phyloP scores from a whole-genome alignment of 2,329 filamentous ascomycete species.

The Hymenotorrendiella dingleyae region DNA sequence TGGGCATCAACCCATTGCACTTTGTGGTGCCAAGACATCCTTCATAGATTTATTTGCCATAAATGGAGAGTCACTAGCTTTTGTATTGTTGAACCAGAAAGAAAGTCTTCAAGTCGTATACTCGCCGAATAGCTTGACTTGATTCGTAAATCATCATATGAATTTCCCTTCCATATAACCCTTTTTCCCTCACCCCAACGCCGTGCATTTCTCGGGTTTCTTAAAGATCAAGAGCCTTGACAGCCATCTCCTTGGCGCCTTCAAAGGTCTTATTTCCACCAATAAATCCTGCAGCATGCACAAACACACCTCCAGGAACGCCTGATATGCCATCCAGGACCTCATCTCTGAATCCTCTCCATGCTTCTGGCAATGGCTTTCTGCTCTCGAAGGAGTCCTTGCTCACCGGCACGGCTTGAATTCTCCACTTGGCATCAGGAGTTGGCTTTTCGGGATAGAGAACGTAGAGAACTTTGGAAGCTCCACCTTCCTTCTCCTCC shows the following conservation, averaged over 20 bases:
- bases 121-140: too few species aligned
- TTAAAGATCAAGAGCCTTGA: slow-evolving; percentile 55
- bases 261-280: slow-evolving; percentile 91
- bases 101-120: too few species aligned
- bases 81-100: too few species aligned
- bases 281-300: slow-evolving; percentile 93
- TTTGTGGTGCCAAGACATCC: too few species aligned
- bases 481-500: slow-evolving; percentile 54
- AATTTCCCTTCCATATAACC: too few species aligned
- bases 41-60: too few species aligned
- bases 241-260: slow-evolving; percentile 79
- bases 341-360: slow-evolving; percentile 85
- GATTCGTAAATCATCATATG: too few species aligned
- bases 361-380: slow-evolving; percentile 83
- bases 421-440: slow-evolving; percentile 79
- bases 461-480: slow-evolving; percentile 71
- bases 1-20: too few species aligned
- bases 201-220: slow-evolving; percentile 18
- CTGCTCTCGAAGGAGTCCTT: slow-evolving; percentile 87
- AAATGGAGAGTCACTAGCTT: too few species aligned
- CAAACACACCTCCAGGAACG: slow-evolving; percentile 75
- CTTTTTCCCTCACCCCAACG: slow-evolving; percentile 14
- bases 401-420: slow-evolving; percentile 82
- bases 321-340: slow-evolving; percentile 69
- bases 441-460: slow-evolving; percentile 80